These are phyloP conservation scores for Sechiopsis laciniata DNA, from an alignment of 306 rosid species.

Conservation along the genomic window DNA sequence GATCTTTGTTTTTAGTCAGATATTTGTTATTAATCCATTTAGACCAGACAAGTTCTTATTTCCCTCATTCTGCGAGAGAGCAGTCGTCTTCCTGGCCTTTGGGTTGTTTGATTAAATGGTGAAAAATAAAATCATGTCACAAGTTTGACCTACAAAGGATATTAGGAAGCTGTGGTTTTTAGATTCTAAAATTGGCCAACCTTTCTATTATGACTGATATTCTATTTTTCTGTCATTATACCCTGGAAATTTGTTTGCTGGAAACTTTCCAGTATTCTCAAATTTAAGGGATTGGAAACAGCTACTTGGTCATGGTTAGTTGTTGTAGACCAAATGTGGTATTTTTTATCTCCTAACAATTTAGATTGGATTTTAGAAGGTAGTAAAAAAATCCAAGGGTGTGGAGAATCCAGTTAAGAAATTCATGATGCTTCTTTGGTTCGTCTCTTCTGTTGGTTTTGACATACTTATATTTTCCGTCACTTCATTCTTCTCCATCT, in stretches of 20 bases:
- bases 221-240: background rate
- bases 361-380: background rate
- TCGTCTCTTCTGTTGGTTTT: background rate
- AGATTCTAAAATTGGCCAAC: background rate
- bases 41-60: background rate
- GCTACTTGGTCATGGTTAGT: background rate
- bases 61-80: background rate
- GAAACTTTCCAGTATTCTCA: background rate
- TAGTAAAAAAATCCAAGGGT: background rate
- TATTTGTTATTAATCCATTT: background rate
- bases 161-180: background rate
- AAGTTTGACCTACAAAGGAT: background rate
- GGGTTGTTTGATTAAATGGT: background rate
- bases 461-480: background rate
- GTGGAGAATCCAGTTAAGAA: background rate
- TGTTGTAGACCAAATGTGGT: background rate
- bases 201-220: background rate
- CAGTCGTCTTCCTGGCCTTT: background rate
- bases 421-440: background rate
- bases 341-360: slow-evolving; percentile 1
- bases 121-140: background rate
- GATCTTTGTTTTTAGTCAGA: background rate
- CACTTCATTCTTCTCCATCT: background rate
- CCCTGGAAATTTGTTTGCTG: background rate
- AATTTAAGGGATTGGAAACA: slow-evolving; percentile 5